Evolutionary conservation across 1,284 basidiomycete species (phyloP).

Genomic region (Trametes sp.): DNA sequence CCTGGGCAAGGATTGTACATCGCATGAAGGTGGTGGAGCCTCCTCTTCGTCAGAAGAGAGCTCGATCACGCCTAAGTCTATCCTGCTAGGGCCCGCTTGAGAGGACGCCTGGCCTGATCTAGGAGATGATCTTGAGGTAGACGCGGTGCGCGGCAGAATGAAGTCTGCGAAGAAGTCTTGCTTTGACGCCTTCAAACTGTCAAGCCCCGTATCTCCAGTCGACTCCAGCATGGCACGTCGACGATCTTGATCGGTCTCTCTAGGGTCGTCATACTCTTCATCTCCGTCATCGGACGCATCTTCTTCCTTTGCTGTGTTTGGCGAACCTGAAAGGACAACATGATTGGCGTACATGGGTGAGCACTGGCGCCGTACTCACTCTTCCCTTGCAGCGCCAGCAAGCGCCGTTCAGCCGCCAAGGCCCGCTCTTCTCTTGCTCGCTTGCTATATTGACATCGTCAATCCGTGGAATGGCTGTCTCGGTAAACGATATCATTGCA

Average conservation of each 20-base stretch:
- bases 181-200: slow-evolving; percentile 49
- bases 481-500: neutral
- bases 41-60: slow-evolving; percentile 24
- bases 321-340: slow-evolving; percentile 23
- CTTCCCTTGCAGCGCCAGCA: slow-evolving; percentile 52
- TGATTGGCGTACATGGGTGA: neutral
- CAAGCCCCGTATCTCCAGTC: slow-evolving; percentile 47
- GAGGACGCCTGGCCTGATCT: neutral
- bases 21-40: slow-evolving; percentile 3
- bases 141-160: slow-evolving; percentile 41
- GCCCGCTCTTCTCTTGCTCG: slow-evolving; percentile 78
- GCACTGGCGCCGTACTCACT: slow-evolving; percentile 34
- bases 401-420: slow-evolving; percentile 69
- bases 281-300: slow-evolving; percentile 29
- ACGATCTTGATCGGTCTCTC: slow-evolving; percentile 66
- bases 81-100: neutral
- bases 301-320: slow-evolving; percentile 32
- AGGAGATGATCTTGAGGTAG: neutral
- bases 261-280: slow-evolving; percentile 41
- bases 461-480: neutral
- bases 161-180: slow-evolving; percentile 57
- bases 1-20: slow-evolving; percentile 15
- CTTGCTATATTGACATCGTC: slow-evolving; percentile 56
- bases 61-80: slow-evolving; percentile 12
- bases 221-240: slow-evolving; percentile 55